Conservation (phyloP, 768 basidiomycete species). For the Panellus pusillus region DNA sequence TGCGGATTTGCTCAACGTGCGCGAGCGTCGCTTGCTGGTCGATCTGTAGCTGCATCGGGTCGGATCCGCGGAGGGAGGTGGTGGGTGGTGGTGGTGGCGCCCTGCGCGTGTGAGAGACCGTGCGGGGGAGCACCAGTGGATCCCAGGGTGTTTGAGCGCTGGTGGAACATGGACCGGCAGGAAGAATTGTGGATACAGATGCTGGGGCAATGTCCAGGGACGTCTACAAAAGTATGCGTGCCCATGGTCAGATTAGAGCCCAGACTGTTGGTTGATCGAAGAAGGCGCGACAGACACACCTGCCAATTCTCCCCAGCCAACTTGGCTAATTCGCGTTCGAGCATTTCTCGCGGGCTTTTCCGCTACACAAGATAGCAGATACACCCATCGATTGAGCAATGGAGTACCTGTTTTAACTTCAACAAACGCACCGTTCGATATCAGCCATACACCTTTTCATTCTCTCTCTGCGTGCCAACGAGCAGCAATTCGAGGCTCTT, state of each 20-base stretch:
- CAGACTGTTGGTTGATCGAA: background rate
- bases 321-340: conserved; percentile 70
- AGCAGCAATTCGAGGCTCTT: conserved; percentile 74
- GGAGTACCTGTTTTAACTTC: background rate
- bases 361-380: conserved; percentile 34
- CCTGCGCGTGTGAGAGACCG: no score
- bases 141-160: conserved; percentile 35
- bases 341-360: conserved; percentile 71
- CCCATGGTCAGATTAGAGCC: background rate
- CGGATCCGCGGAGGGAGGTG: background rate
- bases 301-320: conserved; percentile 84
- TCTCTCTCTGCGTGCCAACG: conserved; percentile 82
- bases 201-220: conserved; percentile 16
- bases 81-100: no score
- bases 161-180: conserved; percentile 26
- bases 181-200: background rate
- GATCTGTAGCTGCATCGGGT: conserved; percentile 23
- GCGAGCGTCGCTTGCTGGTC: conserved; percentile 45
- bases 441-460: conserved; percentile 84
- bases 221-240: background rate
- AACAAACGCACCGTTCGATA: conserved; percentile 57
- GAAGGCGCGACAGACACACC: conserved; percentile 37
- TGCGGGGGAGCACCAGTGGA: no score
- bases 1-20: conserved; percentile 67
- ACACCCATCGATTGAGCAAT: background rate